Percentiles rank a stretch among this genome's conserved stretches.
These are phyloP conservation scores for Tetraselmis chui DNA, from an alignment of 139 green algal species.

Conservation along the genomic window DNA sequence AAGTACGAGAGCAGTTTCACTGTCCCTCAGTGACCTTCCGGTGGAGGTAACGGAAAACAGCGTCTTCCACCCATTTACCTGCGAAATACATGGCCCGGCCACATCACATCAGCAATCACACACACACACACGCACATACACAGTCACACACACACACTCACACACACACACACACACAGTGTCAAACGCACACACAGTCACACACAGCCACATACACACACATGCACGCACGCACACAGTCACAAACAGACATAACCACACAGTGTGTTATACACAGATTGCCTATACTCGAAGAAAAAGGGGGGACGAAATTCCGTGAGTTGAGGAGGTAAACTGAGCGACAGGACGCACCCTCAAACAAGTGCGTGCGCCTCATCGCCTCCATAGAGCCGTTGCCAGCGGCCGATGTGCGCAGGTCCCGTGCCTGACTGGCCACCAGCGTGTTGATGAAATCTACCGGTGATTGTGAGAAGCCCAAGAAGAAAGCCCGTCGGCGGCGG, in stretches of 20 bases:
- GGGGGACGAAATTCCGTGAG: too few relatives aligned
- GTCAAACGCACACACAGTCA: too few relatives aligned
- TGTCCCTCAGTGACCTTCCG: conserved; percentile 6
- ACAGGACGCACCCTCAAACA: conserved; percentile 11
- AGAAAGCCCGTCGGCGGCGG: conserved; percentile 49
- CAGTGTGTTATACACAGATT: too few relatives aligned
- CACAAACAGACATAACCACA: too few relatives aligned
- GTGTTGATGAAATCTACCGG: conserved; percentile 72
- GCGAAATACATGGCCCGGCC: conserved; percentile 25
- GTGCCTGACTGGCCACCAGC: conserved; percentile 56
- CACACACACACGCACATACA: too few relatives aligned
- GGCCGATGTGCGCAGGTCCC: conserved; percentile 22
- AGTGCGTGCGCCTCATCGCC: conserved; percentile 15
- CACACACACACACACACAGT: too few relatives aligned
- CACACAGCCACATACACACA: too few relatives aligned
- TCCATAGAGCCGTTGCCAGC: conserved; percentile 15
- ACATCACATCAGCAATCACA: background rate
- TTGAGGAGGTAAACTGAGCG: conserved; percentile 1
- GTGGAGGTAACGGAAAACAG: conserved; percentile 56
- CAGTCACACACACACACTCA: too few relatives aligned
- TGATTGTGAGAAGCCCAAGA: conserved; percentile 61
- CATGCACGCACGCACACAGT: too few relatives aligned
- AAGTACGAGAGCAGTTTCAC: background rate
- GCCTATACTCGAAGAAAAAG: too few relatives aligned
- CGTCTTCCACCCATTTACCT: conserved; percentile 73